Base-by-base conservation (phyloP, 2,329 filamentous ascomycete genomes). In the Diaporthe citriasiana region DNA sequence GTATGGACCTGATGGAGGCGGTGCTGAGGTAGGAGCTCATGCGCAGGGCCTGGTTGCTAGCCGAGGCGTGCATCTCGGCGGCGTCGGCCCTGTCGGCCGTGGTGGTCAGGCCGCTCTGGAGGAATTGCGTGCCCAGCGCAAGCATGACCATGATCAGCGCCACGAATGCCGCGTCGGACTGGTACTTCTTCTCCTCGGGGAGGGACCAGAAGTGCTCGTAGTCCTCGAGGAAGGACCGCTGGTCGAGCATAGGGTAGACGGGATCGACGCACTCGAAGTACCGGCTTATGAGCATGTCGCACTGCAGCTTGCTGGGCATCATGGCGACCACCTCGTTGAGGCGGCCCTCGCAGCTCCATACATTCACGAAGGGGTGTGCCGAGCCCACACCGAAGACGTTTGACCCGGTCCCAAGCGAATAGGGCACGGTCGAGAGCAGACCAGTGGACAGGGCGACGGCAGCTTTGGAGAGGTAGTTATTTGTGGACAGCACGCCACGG, bases 351-450 rank as follows among this genome's bases (percentile, higher is more conserved):
- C 92, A 94, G 3, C 93, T 95, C 94, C 94, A 96, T 82, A 95
- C 95, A 80, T 95, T 95, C 79, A 93, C 91, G 80, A 95, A 95
- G 0, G 93, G 93, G 79, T 95, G 93, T 79, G 94, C 92, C 0
- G 92, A 91, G 19, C 93, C 93, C 76, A 95, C 91, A n/a, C 93
- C 93, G 80, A 95, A 95, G 72, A 95, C 92, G 77, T 94, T 94
- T 72, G 92, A 94, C 1, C 92, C 91, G 9, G 91, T 91, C 13
- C 92, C 90, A 55, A 90, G 87, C 0, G 93, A 93, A 79, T 93
- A 93, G 0, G 93, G 92, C 3, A 95, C 89, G 79, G 94, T 92
- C 68, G 93, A 94, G 59, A 95, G 85, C 15, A 95, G 86, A 27
- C 89, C 89, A 10, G 86, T 89, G 4, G 89, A 91, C 19, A 88